A percentile compares a stretch with the other conserved stretches of the same genome.
phyloP scores from a whole-genome alignment of 2,329 filamentous ascomycete genomes.

The Sporothrix protearum region DNA sequence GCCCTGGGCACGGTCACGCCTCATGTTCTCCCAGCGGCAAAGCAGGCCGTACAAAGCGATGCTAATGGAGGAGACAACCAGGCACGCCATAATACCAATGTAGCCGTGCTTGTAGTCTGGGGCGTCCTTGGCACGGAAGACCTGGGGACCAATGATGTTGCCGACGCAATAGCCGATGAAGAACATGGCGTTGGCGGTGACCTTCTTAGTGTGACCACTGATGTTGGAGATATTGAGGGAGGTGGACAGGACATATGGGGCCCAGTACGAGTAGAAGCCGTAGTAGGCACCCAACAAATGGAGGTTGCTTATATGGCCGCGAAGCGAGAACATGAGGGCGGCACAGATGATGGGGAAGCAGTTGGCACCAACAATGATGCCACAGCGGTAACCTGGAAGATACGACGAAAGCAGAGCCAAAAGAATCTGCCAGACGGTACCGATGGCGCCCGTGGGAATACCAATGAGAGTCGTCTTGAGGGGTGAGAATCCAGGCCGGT shows the following conservation, averaged over 20 bases:
- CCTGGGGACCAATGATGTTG: constrained; percentile 57
- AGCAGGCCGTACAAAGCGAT: constrained; percentile 35
- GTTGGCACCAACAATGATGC: constrained; percentile 10
- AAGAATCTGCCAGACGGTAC: constrained; percentile 26
- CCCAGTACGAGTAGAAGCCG: constrained; percentile 21
- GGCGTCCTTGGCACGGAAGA: constrained; percentile 50
- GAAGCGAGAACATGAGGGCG: constrained; percentile 18
- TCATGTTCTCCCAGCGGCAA: constrained; percentile 46
- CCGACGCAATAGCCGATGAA: constrained; percentile 41
- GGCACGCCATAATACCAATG: constrained; percentile 47
- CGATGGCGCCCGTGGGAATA: constrained; percentile 38
- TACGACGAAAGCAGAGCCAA: not conserved
- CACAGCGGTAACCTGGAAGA: constrained; percentile 10
- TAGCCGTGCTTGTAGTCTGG: constrained; percentile 53
- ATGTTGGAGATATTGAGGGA: constrained; percentile 42
- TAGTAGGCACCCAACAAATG: constrained; percentile 19
- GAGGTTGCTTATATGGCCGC: constrained; percentile 5
- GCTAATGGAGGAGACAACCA: constrained; percentile 41
- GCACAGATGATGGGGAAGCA: constrained; percentile 19
- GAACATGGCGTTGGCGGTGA: constrained; percentile 21
- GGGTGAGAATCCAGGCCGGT: constrained; percentile 28
- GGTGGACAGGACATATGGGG: constrained; percentile 12
- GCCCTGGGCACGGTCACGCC: constrained; percentile 30
- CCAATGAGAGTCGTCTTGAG: constrained; percentile 35
- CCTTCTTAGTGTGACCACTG: constrained; percentile 24